Percentiles rank a stretch among this genome's conserved stretches.
phyloP scores from a whole-genome alignment of 2,329 filamentous ascomycete species.

The Neonectria faginata region DNA sequence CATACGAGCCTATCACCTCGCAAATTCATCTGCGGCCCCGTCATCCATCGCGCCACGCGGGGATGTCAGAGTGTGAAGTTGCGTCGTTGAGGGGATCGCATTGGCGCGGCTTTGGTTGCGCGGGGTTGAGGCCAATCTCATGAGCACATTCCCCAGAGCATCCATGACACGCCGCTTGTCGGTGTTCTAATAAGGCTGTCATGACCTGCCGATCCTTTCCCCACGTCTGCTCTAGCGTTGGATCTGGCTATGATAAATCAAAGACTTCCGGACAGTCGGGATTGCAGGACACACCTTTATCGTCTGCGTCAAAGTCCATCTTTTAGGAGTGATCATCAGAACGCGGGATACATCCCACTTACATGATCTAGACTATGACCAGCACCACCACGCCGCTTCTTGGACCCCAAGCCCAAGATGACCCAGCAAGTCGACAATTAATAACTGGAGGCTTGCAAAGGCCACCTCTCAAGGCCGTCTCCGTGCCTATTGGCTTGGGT shows the following conservation, averaged over 20 bases:
- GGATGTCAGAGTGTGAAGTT: not conserved
- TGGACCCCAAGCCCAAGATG: not conserved
- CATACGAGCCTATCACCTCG: slow-evolving; percentile 21
- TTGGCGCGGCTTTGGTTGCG: slow-evolving; percentile 26
- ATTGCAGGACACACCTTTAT: not conserved
- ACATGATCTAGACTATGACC: not conserved
- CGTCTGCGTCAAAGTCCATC: not conserved
- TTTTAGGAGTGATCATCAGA: not conserved
- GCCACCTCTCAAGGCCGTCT: not conserved
- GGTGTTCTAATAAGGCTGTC: slow-evolving; percentile 3
- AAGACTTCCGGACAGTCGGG: not conserved
- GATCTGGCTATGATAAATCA: not conserved
- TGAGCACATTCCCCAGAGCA: not conserved
- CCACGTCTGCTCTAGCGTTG: not conserved
- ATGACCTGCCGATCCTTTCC: not conserved
- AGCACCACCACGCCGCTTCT: slow-evolving; percentile 14
- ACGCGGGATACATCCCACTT: not conserved
- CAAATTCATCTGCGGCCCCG: not conserved
- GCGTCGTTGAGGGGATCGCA: slow-evolving; percentile 6
- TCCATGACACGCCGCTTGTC: not conserved
- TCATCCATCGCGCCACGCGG: slow-evolving; percentile 12
- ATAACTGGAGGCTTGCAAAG: no score
- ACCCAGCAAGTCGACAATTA: no score
- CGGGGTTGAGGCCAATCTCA: not conserved
- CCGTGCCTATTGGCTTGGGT: slow-evolving; percentile 14